These are phyloP conservation scores for Gossypium mustelinum DNA, from an alignment of 345 rosid species.

Conservation along the genomic window DNA sequence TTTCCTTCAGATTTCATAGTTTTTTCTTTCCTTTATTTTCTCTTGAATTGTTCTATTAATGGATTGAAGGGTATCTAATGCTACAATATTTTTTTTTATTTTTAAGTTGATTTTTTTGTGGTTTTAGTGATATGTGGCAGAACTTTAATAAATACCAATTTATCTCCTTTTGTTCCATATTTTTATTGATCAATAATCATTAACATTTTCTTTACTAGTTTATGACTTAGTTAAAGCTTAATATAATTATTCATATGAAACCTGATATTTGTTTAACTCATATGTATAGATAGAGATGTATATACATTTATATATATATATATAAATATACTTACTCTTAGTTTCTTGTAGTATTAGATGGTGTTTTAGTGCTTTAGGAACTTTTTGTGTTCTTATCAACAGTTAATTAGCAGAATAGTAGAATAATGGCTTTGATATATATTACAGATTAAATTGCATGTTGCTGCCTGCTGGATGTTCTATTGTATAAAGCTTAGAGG, in stretches of 20 bases:
- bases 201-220: neutral
- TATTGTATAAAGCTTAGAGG: neutral
- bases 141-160: neutral
- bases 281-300: neutral
- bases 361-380: neutral
- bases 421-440: neutral
- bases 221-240: neutral
- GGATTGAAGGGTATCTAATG: neutral
- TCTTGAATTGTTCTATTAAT: constrained; percentile 7
- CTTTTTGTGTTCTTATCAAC: neutral
- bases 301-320: neutral
- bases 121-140: neutral
- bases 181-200: neutral
- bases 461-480: neutral
- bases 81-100: neutral
- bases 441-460: neutral
- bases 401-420: neutral
- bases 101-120: neutral
- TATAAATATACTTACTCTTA: neutral
- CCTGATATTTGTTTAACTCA: neutral
- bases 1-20: neutral
- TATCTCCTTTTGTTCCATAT: neutral
- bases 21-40: neutral
- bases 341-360: neutral
- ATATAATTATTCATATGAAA: neutral